A percentile compares a stretch with the other conserved stretches of the same genome.
Evolutionary conservation across 2,329 filamentous ascomycete species (phyloP).

Genomic region (Rachicladosporium sp.): DNA sequence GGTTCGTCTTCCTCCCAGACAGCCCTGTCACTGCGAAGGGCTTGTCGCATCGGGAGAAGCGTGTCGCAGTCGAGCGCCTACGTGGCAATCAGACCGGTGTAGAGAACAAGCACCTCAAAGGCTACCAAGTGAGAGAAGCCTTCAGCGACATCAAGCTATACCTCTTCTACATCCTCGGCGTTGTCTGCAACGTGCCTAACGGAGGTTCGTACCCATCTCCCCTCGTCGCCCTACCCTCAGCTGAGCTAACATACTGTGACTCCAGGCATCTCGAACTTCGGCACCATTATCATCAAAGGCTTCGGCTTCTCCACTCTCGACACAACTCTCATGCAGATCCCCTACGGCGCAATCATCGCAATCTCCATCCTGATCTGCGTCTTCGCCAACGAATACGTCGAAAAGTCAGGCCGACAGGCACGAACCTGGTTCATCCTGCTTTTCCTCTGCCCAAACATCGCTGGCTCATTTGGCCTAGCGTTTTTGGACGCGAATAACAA

Average conservation of each 20-base stretch:
- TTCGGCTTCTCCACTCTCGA: slow-evolving; percentile 46
- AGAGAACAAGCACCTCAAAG: slow-evolving; percentile 45
- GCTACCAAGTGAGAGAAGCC: slow-evolving; percentile 43
- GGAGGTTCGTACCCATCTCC: slow-evolving; percentile 36
- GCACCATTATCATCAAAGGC: slow-evolving; percentile 44
- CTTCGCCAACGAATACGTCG: slow-evolving; percentile 26
- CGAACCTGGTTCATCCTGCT: slow-evolving; percentile 39
- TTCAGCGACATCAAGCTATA: slow-evolving; percentile 48
- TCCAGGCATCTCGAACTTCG: slow-evolving; percentile 45
- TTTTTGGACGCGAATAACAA: slow-evolving; percentile 40
- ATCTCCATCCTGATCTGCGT: slow-evolving; percentile 42
- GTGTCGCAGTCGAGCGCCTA: slow-evolving; percentile 44
- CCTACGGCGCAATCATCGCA: slow-evolving; percentile 46
- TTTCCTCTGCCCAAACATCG: slow-evolving; percentile 48
- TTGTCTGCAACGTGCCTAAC: slow-evolving; percentile 42
- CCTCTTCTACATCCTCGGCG: slow-evolving; percentile 42
- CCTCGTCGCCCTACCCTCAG: slow-evolving; percentile 14
- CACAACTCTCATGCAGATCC: slow-evolving; percentile 49
- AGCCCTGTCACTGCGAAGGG: slow-evolving; percentile 42
- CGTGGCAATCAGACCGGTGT: slow-evolving; percentile 44
- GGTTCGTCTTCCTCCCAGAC: slow-evolving; percentile 22
- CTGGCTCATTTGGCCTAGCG: slow-evolving; percentile 45
- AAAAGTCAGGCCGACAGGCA: slow-evolving; percentile 13
- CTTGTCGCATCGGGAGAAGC: slow-evolving; percentile 38
- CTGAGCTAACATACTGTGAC: neutral